Conservation (phyloP, 2,329 filamentous ascomycete genomes). For the Cladorrhinum sp. region DNA sequence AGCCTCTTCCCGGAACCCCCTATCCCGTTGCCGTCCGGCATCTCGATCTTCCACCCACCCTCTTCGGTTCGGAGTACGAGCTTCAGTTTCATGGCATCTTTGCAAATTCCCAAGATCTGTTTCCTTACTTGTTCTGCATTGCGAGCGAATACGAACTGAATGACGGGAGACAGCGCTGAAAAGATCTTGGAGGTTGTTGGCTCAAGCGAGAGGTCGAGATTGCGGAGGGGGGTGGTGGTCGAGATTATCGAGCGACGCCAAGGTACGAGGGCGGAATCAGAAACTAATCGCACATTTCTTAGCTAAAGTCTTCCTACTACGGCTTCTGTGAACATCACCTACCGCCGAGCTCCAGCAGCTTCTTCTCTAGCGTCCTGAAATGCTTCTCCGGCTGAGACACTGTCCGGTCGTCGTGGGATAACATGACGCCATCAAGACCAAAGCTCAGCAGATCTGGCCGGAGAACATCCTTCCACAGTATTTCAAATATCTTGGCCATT, state of each 20-base stretch:
- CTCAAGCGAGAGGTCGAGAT: slow-evolving; percentile 2
- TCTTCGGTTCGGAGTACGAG: slow-evolving; percentile 13
- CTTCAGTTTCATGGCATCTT: slow-evolving; percentile 19
- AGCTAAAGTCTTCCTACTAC: background rate
- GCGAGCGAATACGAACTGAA: background rate
- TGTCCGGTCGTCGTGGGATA: background rate
- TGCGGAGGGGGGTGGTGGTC: background rate
- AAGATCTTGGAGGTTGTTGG: slow-evolving; percentile 8
- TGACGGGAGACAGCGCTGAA: slow-evolving; percentile 9
- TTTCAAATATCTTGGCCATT: slow-evolving; percentile 17
- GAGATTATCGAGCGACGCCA: slow-evolving; percentile 13
- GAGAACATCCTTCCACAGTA: slow-evolving; percentile 18
- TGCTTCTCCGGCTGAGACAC: slow-evolving; percentile 11
- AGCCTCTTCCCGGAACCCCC: background rate
- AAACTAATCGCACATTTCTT: background rate
- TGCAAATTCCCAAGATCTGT: slow-evolving; percentile 15
- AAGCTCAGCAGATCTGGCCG: slow-evolving; percentile 14
- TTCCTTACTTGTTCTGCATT: slow-evolving; percentile 6
- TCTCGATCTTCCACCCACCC: slow-evolving; percentile 14
- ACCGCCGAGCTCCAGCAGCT: slow-evolving; percentile 12
- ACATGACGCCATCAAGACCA: slow-evolving; percentile 11
- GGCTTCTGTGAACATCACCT: background rate
- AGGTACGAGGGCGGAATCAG: background rate
- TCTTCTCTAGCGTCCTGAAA: slow-evolving; percentile 13
- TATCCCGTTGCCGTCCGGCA: slow-evolving; percentile 1